Conservation (phyloP, 768 basidiomycete species). For the Xerocomellus dryophilus region DNA sequence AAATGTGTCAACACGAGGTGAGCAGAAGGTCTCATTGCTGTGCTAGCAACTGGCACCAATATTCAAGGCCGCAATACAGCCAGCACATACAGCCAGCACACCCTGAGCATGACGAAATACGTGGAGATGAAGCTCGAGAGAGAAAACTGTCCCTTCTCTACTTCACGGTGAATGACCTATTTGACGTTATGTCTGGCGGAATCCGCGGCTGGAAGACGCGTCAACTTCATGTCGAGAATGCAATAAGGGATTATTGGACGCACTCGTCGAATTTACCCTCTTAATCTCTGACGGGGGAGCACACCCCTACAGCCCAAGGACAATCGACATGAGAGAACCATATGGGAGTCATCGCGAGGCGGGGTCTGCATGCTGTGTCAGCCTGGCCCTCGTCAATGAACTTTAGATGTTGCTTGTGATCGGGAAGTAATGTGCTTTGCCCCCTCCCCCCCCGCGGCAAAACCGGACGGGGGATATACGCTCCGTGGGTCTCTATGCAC, state of each 20-base stretch:
- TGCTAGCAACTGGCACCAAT: constrained; percentile 1
- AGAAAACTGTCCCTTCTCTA: background rate
- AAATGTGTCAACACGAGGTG: constrained; percentile 17
- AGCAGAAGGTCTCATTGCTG: constrained; percentile 5
- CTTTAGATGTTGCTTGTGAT: background rate
- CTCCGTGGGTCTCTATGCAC: background rate
- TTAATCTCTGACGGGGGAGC: background rate
- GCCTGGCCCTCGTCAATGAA: background rate
- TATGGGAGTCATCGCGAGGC: background rate
- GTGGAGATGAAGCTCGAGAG: constrained; percentile 1
- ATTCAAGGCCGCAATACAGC: background rate
- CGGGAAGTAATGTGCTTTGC: background rate
- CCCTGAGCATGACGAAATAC: background rate
- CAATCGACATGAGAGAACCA: background rate
- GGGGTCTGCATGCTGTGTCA: constrained; percentile 1
- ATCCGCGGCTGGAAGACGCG: constrained; percentile 7
- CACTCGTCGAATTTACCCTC: background rate
- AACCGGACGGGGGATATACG: background rate
- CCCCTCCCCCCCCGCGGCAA: background rate
- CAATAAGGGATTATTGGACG: background rate
- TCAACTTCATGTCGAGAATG: background rate
- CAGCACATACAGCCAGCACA: background rate
- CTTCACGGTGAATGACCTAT: background rate
- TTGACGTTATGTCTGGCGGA: background rate
- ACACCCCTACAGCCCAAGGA: background rate